These are phyloP conservation scores for Ogataea sp. DNA, from an alignment of 805 yeast genomes.

Conservation along the genomic window DNA sequence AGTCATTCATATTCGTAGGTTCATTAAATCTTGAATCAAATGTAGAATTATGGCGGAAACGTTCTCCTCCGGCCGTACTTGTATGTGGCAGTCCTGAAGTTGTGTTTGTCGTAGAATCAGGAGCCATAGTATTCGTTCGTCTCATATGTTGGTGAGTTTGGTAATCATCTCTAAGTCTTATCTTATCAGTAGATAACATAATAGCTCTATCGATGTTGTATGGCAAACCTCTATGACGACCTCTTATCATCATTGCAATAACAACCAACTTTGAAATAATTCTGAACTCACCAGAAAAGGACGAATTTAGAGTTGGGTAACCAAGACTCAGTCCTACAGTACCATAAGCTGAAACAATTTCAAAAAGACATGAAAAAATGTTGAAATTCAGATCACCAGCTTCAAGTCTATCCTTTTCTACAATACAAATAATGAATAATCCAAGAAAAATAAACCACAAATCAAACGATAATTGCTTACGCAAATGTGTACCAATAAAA, in stretches of 20 bases:
- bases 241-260: slow-evolving; percentile 86
- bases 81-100: too few species aligned
- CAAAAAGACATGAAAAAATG: slow-evolving; percentile 72
- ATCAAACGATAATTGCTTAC: slow-evolving; percentile 89
- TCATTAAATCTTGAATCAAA: neutral
- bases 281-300: slow-evolving; percentile 68
- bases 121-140: slow-evolving; percentile 15
- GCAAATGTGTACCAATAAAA: slow-evolving; percentile 78
- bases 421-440: slow-evolving; percentile 75
- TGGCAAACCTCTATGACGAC: slow-evolving; percentile 95
- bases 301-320: slow-evolving; percentile 55
- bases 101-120: too few species aligned
- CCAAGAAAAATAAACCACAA: slow-evolving; percentile 90
- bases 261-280: slow-evolving; percentile 75
- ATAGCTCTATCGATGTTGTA: slow-evolving; percentile 91
- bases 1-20: slow-evolving; percentile 1
- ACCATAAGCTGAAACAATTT: slow-evolving; percentile 91
- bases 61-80: neutral
- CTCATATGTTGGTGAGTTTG: slow-evolving; percentile 41
- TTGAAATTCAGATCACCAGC: slow-evolving; percentile 42
- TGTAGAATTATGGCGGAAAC: neutral
- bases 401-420: slow-evolving; percentile 61
- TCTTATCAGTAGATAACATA: slow-evolving; percentile 65
- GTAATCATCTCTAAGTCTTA: slow-evolving; percentile 51
- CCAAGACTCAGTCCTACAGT: slow-evolving; percentile 93